Conservation (phyloP, 179 eudicot species). For the Carnegiea gigantea region DNA sequence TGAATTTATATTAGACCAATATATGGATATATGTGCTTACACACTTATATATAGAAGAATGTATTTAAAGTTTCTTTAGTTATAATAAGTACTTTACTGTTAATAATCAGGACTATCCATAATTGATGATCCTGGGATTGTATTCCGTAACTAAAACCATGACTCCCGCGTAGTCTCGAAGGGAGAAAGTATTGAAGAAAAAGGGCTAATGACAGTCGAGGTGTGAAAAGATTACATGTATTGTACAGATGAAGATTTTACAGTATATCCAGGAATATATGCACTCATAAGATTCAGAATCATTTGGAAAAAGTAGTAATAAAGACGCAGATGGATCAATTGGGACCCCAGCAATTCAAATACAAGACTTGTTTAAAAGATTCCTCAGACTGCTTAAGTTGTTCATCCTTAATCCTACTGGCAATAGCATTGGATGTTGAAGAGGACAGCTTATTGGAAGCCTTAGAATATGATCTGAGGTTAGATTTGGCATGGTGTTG, state of each 20-base stretch:
- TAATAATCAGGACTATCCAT: too few relatives aligned
- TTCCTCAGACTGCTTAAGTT: not conserved
- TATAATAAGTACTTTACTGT: too few relatives aligned
- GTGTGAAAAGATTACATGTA: not conserved
- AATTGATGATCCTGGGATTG: too few relatives aligned
- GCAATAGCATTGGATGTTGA: not conserved
- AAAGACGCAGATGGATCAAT: not conserved
- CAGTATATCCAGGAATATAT: not conserved
- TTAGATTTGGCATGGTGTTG: not conserved
- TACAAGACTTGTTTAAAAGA: not conserved
- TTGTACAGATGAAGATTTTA: not conserved
- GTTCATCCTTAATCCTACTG: not conserved
- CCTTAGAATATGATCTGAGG: constrained; percentile 1
- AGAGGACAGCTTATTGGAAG: not conserved
- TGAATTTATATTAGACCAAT: too few relatives aligned
- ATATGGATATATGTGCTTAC: too few relatives aligned
- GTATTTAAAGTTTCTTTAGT: too few relatives aligned
- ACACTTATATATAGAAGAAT: too few relatives aligned
- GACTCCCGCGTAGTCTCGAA: too few relatives aligned
- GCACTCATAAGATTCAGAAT: not conserved
- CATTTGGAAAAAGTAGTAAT: not conserved
- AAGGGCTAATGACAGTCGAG: not conserved
- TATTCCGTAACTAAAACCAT: too few relatives aligned
- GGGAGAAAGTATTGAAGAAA: too few relatives aligned
- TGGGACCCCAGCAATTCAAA: constrained; percentile 5